Evolutionary conservation across 805 yeast genomes (phyloP).

Genomic region (Metschnikowia koreensis): DNA sequence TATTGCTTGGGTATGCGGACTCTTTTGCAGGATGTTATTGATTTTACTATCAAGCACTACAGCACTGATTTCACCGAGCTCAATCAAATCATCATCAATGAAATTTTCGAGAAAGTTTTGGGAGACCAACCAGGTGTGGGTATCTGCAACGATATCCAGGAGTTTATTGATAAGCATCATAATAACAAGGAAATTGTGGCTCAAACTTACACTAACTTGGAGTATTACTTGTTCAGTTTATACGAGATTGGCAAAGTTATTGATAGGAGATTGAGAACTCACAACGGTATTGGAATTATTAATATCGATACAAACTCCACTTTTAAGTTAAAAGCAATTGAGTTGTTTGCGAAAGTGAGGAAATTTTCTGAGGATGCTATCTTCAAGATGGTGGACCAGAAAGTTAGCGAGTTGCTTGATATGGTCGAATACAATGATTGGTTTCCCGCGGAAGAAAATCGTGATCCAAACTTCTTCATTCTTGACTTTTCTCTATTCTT

Average conservation of each 20-base stretch:
- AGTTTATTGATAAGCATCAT: slow-evolving; percentile 59
- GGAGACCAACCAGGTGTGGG: slow-evolving; percentile 47
- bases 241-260: slow-evolving; percentile 58
- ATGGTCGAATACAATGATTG: slow-evolving; percentile 82
- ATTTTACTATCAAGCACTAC: slow-evolving; percentile 64
- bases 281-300: slow-evolving; percentile 40
- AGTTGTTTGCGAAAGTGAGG: slow-evolving; percentile 56
- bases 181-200: slow-evolving; percentile 86
- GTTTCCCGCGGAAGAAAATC: slow-evolving; percentile 50
- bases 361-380: slow-evolving; percentile 75
- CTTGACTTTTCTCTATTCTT: slow-evolving; percentile 83
- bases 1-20: slow-evolving; percentile 74
- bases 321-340: slow-evolving; percentile 48
- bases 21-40: slow-evolving; percentile 60
- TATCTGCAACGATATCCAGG: slow-evolving; percentile 57
- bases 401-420: slow-evolving; percentile 76
- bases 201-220: slow-evolving; percentile 84
- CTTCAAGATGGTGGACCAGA: slow-evolving; percentile 77
- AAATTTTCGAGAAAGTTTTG: slow-evolving; percentile 66
- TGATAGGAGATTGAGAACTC: slow-evolving; percentile 34
- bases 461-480: slow-evolving; percentile 69
- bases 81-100: slow-evolving; percentile 56
- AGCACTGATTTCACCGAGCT: slow-evolving; percentile 60
- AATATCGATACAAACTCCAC: slow-evolving; percentile 40
- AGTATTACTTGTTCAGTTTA: slow-evolving; percentile 77